Percentiles rank a stretch among this genome's conserved stretches.
These are phyloP conservation scores for Penicillium sp. DNA, from an alignment of 2,329 filamentous ascomycete genomes.

Conservation along the genomic window DNA sequence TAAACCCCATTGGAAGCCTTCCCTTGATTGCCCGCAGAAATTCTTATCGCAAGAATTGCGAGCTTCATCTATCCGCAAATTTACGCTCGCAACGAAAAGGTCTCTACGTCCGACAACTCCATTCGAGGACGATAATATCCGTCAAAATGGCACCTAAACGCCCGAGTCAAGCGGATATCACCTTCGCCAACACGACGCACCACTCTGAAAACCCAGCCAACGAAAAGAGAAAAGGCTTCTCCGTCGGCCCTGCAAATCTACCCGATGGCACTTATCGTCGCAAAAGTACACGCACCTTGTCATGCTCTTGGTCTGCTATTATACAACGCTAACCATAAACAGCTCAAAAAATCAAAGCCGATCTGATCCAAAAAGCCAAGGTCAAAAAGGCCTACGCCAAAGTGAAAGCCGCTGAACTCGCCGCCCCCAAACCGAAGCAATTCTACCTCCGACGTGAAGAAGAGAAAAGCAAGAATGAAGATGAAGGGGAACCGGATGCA, in stretches of 20 bases:
- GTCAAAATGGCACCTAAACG: conserved; percentile 64
- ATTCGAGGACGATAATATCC: not conserved
- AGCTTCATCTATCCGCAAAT: not conserved
- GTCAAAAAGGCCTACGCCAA: conserved; percentile 92
- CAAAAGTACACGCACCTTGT: conserved; percentile 60
- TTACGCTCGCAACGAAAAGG: not conserved
- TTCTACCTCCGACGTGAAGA: conserved; percentile 38
- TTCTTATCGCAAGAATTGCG: not conserved
- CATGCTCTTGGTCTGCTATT: not conserved
- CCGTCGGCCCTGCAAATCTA: conserved; percentile 85
- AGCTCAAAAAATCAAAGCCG: conserved; percentile 89
- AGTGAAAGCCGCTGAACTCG: conserved; percentile 68
- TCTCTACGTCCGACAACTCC: not conserved
- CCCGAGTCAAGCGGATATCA: conserved; percentile 52
- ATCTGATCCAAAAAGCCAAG: conserved; percentile 89
- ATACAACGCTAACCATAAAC: conserved; percentile 11
- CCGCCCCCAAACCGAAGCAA: conserved; percentile 38
- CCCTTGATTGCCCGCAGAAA: not conserved
- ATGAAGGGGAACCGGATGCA: conserved; percentile 16
- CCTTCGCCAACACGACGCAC: conserved; percentile 51
- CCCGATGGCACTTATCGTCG: conserved; percentile 87
- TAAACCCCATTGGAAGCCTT: not conserved
- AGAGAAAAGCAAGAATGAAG: conserved; percentile 2
- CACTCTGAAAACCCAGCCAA: conserved; percentile 39
- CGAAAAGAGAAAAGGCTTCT: conserved; percentile 74